Evolutionary conservation across 805 yeast genomes (phyloP), one percentile per base, ranked within the genome.

Genomic region (Ogataea corticis): DNA sequence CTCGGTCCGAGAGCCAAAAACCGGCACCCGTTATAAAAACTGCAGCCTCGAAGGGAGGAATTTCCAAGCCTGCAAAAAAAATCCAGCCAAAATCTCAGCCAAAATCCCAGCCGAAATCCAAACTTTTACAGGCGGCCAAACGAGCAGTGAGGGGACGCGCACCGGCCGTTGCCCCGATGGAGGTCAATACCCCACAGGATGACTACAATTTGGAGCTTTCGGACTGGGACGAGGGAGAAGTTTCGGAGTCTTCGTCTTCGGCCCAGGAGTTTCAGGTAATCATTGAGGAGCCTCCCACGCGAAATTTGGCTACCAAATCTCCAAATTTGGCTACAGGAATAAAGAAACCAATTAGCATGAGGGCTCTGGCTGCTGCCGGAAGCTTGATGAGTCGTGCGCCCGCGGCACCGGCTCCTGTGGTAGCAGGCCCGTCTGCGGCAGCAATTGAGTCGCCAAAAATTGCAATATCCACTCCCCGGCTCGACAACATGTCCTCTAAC

Each of bases 141-240:
- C 7, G 21, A 32, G 21, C 21, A 9, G 21, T 9, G 5, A 21
- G 5, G 27, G 31, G 33, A 29, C 21, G 16, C 14, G 25, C 25
- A 21, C 7, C 25, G 9, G 9, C 5, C 7, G 5, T 9, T 9
- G 7, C 25, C 9, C 25, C 5, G 25, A 6, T 21, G 25, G 7
- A 21, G 25, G 25, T 6, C 5, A 21, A 21, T 6, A 5, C 25
- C 7, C 25, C 25, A 5, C 7, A 21, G 5, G 25, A 21, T 9
- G 25, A 21, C 25, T 21, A 21, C 25, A 9, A 21, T 9, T 9
- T 21, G 27, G 54, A 58, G 23, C 38, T 54, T 7, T 56, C 61
- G 0, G 64, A 57, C 38, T 59, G 61, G 62, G 64, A 58, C 10
- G 64, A 61, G 13, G 56, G 44, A 3, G 61, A 55, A 2, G 31